Percentiles rank a stretch among this genome's conserved stretches.
Conservation (phyloP, 2,329 filamentous ascomycete genomes). For the Rhexocercosporidium sp. region DNA sequence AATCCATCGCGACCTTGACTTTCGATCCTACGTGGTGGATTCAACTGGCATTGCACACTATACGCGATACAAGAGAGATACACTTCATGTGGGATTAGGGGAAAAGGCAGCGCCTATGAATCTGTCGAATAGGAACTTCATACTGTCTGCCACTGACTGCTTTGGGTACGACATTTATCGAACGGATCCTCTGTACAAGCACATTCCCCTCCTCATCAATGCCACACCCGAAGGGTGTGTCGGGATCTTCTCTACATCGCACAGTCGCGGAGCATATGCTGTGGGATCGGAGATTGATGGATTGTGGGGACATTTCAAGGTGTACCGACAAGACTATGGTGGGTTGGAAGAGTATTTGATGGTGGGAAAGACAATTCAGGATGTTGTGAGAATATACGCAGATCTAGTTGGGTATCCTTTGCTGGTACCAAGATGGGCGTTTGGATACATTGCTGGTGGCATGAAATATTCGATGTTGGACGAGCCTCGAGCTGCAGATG, state of each 20-base stretch:
- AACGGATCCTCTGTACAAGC: conserved; percentile 77
- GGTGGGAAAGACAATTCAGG: conserved; percentile 67
- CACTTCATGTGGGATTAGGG: conserved; percentile 72
- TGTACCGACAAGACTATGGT: conserved; percentile 74
- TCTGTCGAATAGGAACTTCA: conserved; percentile 68
- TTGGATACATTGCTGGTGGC: conserved; percentile 74
- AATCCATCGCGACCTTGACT: conserved; percentile 65
- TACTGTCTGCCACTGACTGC: conserved; percentile 70
- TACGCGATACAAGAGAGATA: conserved; percentile 63
- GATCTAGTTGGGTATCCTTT: conserved; percentile 71
- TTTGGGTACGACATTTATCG: conserved; percentile 76
- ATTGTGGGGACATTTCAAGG: conserved; percentile 77
- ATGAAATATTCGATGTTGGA: conserved; percentile 65
- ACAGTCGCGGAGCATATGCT: conserved; percentile 67
- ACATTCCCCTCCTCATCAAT: conserved; percentile 75
- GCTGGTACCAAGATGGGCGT: conserved; percentile 73
- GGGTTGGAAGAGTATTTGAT: conserved; percentile 75
- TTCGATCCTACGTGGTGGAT: conserved; percentile 70
- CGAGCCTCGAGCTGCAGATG: conserved; percentile 58
- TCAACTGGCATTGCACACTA: conserved; percentile 68
- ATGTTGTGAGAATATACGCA: conserved; percentile 70
- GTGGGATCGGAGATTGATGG: conserved; percentile 77
- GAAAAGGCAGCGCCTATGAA: conserved; percentile 78
- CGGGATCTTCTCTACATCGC: conserved; percentile 70
- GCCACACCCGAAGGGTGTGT: conserved; percentile 67